These are phyloP conservation scores for Sporisorium iseilematis-ciliati DNA, from an alignment of 1,284 basidiomycete species.

Conservation along the genomic window DNA sequence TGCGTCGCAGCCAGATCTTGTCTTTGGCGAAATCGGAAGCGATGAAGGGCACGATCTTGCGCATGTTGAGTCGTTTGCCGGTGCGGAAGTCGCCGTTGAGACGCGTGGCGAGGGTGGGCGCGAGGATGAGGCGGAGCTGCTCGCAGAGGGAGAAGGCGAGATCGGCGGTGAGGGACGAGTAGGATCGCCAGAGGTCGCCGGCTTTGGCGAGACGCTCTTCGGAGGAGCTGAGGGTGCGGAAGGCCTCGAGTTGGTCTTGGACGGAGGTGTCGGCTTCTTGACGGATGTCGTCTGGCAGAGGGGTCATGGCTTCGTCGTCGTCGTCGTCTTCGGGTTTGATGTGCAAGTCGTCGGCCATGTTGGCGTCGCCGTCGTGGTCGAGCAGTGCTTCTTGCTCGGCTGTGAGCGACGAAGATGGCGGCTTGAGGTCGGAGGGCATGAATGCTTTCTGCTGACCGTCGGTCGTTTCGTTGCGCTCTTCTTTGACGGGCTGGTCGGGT, in stretches of 20 bases:
- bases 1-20: constrained; percentile 97
- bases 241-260: constrained; percentile 71
- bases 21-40: constrained; percentile 99
- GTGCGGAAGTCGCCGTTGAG: constrained; percentile 97
- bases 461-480: constrained; percentile 63
- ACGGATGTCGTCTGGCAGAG: constrained; percentile 57
- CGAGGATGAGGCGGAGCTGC: constrained; percentile 94
- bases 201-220: constrained; percentile 75
- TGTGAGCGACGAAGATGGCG: constrained; percentile 19
- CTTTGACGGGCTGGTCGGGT: constrained; percentile 63
- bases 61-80: constrained; percentile 98
- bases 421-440: constrained; percentile 58
- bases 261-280: constrained; percentile 48
- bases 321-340: constrained; percentile 70
- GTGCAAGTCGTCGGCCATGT: constrained; percentile 74
- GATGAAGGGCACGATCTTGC: constrained; percentile 98
- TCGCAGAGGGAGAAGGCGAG: constrained; percentile 84
- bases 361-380: constrained; percentile 41
- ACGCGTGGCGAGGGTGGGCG: constrained; percentile 92
- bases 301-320: constrained; percentile 57
- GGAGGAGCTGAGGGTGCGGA: constrained; percentile 76
- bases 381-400: constrained; percentile 40
- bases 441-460: constrained; percentile 58
- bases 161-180: constrained; percentile 89
- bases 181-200: constrained; percentile 87